Evolutionary conservation across 2,329 filamentous ascomycete genomes (phyloP).

Genomic region (Aspergillus terreus): DNA sequence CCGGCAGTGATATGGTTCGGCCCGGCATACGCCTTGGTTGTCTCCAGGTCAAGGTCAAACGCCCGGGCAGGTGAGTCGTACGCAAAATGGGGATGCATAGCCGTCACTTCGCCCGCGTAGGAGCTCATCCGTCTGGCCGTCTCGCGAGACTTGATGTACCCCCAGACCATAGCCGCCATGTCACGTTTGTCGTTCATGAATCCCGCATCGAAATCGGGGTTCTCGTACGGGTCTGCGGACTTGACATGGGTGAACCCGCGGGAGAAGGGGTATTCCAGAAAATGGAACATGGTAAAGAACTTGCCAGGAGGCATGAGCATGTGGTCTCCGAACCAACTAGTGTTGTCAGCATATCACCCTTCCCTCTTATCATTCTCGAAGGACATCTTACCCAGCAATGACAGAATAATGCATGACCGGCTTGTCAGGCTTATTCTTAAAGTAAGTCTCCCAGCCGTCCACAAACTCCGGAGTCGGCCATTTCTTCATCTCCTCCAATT

Average conservation of each 20-base stretch:
- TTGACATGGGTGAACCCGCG: constrained; percentile 68
- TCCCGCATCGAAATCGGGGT: constrained; percentile 73
- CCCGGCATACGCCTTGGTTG: constrained; percentile 72
- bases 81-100: constrained; percentile 67
- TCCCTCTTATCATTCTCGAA: too few species aligned
- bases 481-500: constrained; percentile 64
- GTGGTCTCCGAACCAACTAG: constrained; percentile 45
- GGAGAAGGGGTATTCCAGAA: constrained; percentile 74
- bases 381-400: constrained; percentile 55
- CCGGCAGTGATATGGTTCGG: constrained; percentile 67
- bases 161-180: constrained; percentile 82
- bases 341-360: constrained; percentile 6
- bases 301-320: constrained; percentile 68
- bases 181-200: constrained; percentile 85
- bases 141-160: constrained; percentile 77
- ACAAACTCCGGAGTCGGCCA: constrained; percentile 72
- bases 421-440: constrained; percentile 80
- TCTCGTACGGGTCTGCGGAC: constrained; percentile 68
- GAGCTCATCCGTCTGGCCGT: constrained; percentile 74
- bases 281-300: constrained; percentile 82
- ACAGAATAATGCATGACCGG: constrained; percentile 83
- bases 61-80: constrained; percentile 67
- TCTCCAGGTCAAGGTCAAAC: constrained; percentile 69
- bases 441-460: constrained; percentile 74
- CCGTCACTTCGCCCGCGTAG: constrained; percentile 69